Evolutionary conservation across 2,329 filamentous ascomycete species (phyloP), one percentile per base, ranked within the genome.

Genomic region (Coccinonectria pachysandricola): DNA sequence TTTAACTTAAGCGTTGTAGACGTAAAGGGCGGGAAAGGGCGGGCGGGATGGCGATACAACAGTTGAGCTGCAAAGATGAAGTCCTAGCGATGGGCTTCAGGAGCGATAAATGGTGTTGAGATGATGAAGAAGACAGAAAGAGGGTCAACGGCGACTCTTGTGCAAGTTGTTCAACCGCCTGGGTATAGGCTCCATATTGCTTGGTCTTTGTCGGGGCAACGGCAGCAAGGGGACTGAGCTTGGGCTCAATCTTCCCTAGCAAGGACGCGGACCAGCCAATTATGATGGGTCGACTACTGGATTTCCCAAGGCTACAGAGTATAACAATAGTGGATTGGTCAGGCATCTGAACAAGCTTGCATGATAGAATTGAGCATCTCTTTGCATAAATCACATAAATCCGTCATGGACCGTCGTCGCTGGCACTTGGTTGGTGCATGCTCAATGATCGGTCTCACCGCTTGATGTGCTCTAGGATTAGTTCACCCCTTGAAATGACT

Each of bases 201-300:
- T 41, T 39, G 39, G 46, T 41, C 31, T 39, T 47, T 54, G 52
- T 49, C 52, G 40, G 50, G 52, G 48, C 48, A 51, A 51, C 48
- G 32, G 34, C 28, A 27, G 20, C 26, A 32, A 16, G 23, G 24
- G 17, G 10, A 7, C 7, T 7, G 7, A 10, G 17, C 17, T 10
- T 19, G 17, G 20, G 26, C 20, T 18, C 26, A n/a, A 10, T 21
- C 12, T 21, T 13, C 17, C 17, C 17, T 10, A 10, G 17, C 17
- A 7, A 19, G 17, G 17, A 7, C 10, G 10, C 7, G 10, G 7
- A 19, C 17, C 17, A 19, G 17, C 17, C 17, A 19, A 19, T 19
- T 19, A 19, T 7, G 17, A 10, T 10, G 17, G 7, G 7, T 7
- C 17, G 17, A 19, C 17, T 19, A 19, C 10, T 19, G 8, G 17